Percentiles rank a stretch among this genome's conserved stretches.
phyloP scores from a whole-genome alignment of 1,284 basidiomycete genomes.

The Moesziomyces antarcticus region DNA sequence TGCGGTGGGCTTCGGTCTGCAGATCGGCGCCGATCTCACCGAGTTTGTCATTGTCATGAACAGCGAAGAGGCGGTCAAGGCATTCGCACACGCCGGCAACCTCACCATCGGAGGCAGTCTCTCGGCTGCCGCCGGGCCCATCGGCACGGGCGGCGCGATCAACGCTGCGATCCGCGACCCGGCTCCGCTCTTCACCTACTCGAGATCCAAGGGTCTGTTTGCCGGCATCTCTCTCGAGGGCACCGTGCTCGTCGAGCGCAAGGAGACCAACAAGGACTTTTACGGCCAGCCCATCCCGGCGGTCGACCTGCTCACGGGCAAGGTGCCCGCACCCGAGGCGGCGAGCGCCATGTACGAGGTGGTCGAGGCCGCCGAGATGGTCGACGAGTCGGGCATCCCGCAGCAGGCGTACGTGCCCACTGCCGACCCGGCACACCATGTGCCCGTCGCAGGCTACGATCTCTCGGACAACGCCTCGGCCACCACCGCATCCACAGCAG shows the following conservation, averaged over 20 bases:
- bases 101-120: slow-evolving; percentile 83
- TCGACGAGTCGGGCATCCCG: slow-evolving; percentile 76
- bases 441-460: slow-evolving; percentile 23
- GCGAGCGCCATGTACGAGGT: slow-evolving; percentile 93
- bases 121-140: slow-evolving; percentile 72
- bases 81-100: slow-evolving; percentile 95
- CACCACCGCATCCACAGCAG: slow-evolving; percentile 1
- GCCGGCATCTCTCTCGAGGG: slow-evolving; percentile 95
- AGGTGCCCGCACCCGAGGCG: slow-evolving; percentile 94
- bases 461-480: slow-evolving; percentile 11
- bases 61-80: slow-evolving; percentile 91
- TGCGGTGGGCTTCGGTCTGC: slow-evolving; percentile 87
- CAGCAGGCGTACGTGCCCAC: slow-evolving; percentile 81
- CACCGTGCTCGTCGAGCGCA: slow-evolving; percentile 91
- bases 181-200: slow-evolving; percentile 97
- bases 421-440: slow-evolving; percentile 7
- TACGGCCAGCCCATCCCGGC: slow-evolving; percentile 93
- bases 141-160: slow-evolving; percentile 92
- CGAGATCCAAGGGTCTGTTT: slow-evolving; percentile 92
- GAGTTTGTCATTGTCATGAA: slow-evolving; percentile 87
- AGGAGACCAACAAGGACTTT: slow-evolving; percentile 81
- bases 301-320: slow-evolving; percentile 86
- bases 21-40: slow-evolving; percentile 76
- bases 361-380: slow-evolving; percentile 78
- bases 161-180: slow-evolving; percentile 89